These are phyloP conservation scores for Maudiozyma turicensis DNA, from an alignment of 805 yeast species.

Conservation along the genomic window DNA sequence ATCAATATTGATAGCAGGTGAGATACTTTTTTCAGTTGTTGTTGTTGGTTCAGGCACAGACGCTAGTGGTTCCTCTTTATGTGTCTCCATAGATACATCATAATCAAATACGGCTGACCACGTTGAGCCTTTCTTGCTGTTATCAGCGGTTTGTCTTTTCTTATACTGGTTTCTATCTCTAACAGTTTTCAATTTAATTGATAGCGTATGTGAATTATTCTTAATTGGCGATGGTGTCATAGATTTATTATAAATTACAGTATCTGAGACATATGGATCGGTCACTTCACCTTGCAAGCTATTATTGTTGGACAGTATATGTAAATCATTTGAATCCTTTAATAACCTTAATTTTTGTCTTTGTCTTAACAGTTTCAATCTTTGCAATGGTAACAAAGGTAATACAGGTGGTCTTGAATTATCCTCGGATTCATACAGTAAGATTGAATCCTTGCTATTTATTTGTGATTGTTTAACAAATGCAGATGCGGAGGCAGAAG, in stretches of 20 bases:
- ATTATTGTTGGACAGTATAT: too few relatives aligned
- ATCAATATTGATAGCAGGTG: too few relatives aligned
- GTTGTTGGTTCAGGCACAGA: background rate
- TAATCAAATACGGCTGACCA: slow-evolving; percentile 27
- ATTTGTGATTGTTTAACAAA: background rate
- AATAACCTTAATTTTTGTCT: slow-evolving; percentile 17
- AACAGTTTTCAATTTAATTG: background rate
- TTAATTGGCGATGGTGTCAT: slow-evolving; percentile 21
- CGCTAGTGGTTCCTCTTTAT: background rate
- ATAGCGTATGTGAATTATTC: background rate
- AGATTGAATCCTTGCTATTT: background rate
- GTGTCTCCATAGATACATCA: slow-evolving; percentile 11
- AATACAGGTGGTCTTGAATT: slow-evolving; percentile 24
- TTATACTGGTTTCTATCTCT: background rate
- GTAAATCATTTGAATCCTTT: too few relatives aligned
- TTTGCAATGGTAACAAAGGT: slow-evolving; percentile 25
- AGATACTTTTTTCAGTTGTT: background rate
- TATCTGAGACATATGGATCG: background rate
- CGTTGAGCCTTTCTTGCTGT: background rate
- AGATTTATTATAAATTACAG: slow-evolving; percentile 9
- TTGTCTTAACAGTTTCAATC: slow-evolving; percentile 21
- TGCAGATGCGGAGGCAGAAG: too few relatives aligned
- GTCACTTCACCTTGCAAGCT: too few relatives aligned
- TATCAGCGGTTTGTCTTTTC: background rate
- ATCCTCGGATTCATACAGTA: slow-evolving; percentile 5